Evolutionary conservation across 2,329 filamentous ascomycete species (phyloP).

Genomic region (Westerdykella sp.): DNA sequence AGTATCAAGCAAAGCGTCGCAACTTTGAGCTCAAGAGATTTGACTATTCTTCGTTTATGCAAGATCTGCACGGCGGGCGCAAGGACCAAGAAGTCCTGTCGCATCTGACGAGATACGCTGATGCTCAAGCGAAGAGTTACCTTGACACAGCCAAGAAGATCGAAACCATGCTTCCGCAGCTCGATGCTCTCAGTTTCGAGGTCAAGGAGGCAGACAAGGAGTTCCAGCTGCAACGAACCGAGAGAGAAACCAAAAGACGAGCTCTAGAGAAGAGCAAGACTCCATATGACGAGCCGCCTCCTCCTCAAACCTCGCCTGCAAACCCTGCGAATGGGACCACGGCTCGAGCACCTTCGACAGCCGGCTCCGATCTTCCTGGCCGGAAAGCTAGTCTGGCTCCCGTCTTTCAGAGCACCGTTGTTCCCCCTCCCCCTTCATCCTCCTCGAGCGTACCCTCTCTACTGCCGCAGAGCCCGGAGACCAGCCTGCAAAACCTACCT

Average conservation of each 20-base stretch:
- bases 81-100: constrained; percentile 97
- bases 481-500: constrained; percentile 18
- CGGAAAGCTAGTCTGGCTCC: constrained; percentile 31
- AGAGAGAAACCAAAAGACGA: constrained; percentile 89
- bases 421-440: constrained; percentile 20
- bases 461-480: constrained; percentile 27
- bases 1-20: constrained; percentile 87
- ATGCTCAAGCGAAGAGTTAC: constrained; percentile 79
- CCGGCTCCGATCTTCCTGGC: constrained; percentile 22
- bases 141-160: constrained; percentile 79
- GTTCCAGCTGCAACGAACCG: constrained; percentile 90
- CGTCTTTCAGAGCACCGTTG: constrained; percentile 30
- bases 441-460: constrained; percentile 19
- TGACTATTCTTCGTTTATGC: constrained; percentile 98
- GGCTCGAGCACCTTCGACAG: constrained; percentile 15
- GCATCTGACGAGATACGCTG: constrained; percentile 88
- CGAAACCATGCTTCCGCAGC: constrained; percentile 76
- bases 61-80: constrained; percentile 95
- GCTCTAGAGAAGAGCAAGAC: constrained; percentile 80
- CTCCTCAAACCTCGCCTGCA: constrained; percentile 16
- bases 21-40: constrained; percentile 97
- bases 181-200: constrained; percentile 81
- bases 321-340: constrained; percentile 19
- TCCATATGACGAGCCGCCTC: constrained; percentile 28
- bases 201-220: constrained; percentile 95